Evolutionary conservation across 177 flowering plant species (phyloP), one percentile per base, ranked within the genome.

Genomic region (Vitis hybrid): DNA sequence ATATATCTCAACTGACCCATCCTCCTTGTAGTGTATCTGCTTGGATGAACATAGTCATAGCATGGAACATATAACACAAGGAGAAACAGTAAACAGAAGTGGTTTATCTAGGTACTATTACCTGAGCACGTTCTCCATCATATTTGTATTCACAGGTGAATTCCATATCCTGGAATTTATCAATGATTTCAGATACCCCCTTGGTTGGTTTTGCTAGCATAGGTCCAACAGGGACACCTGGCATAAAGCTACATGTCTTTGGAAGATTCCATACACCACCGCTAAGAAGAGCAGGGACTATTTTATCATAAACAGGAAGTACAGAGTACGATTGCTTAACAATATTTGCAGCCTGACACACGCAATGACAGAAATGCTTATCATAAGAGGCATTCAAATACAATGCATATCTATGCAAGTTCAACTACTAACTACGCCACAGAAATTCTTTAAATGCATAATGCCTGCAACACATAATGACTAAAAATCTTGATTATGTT

Each of bases 101-200:
- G 45, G 14, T 20, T 61, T 60, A 29, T 7, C 49, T 11, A 61
- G 19, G 51, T 16, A 3, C 34, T 45, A 66, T 71, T 69, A 93
- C 99, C 96, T 95, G 98, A 59, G 99, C 99, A 68, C 99, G 95
- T 73, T 96, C 99, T 58, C 99, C 99, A 76, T 96, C 99, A 82
- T 96, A 96, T 83, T 96, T 96, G 82, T 96, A 96, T 78, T 96
- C 99, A 81, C 99, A 96, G 39, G 98, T 94, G 75, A 79, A 92
- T 63, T 84, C 97, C 74, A 76, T 87, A 73, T 86, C 89, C 80
- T 96, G 99, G 72, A 96, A 96, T 76, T 94, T 96, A 58, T 88
- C 91, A 61, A 90, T 53, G 65, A 96, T 96, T 76, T 94, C 99
- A 45, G 91, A 83, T 39, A 96, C 94, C 13, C 95, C 97, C 60